phyloP scores from a whole-genome alignment of 371 early-diverging fungal species.

The Mortierella sp. region DNA sequence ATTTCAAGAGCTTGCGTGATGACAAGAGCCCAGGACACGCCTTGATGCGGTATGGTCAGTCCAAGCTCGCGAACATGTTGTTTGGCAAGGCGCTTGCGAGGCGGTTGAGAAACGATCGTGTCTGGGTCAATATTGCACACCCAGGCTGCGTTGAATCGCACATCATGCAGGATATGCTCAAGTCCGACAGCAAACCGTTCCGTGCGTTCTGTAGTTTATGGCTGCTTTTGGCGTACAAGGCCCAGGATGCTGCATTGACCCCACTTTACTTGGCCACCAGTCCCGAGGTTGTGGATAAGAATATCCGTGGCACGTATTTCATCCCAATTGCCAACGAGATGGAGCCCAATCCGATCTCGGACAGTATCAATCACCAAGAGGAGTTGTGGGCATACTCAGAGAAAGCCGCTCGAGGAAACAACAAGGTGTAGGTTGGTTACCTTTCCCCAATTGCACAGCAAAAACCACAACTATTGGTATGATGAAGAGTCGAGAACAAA shows the following conservation, averaged over 20 bases:
- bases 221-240: too few relatives aligned
- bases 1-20: slow-evolving; percentile 46
- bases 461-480: too few relatives aligned
- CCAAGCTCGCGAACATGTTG: slow-evolving; percentile 74
- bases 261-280: slow-evolving; percentile 70
- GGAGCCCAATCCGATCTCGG: slow-evolving; percentile 10
- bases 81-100: slow-evolving; percentile 64
- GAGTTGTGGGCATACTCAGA: too few relatives aligned
- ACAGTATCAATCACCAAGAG: too few relatives aligned
- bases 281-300: slow-evolving; percentile 44
- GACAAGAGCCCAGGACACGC: slow-evolving; percentile 21
- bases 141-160: slow-evolving; percentile 20
- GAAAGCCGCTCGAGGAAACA: too few relatives aligned
- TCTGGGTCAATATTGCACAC: slow-evolving; percentile 25
- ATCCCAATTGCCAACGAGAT: slow-evolving; percentile 30
- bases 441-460: too few relatives aligned
- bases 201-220: background rate
- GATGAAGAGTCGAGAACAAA: too few relatives aligned
- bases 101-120: slow-evolving; percentile 53
- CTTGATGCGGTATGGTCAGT: slow-evolving; percentile 57
- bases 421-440: too few relatives aligned
- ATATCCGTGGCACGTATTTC: slow-evolving; percentile 32
- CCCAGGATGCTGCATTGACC: slow-evolving; percentile 54
- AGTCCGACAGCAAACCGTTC: background rate
- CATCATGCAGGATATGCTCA: background rate